Evolutionary conservation across 768 basidiomycete genomes (phyloP), one percentile per base, ranked within the genome.

Genomic region (Leccinum sublutescens): DNA sequence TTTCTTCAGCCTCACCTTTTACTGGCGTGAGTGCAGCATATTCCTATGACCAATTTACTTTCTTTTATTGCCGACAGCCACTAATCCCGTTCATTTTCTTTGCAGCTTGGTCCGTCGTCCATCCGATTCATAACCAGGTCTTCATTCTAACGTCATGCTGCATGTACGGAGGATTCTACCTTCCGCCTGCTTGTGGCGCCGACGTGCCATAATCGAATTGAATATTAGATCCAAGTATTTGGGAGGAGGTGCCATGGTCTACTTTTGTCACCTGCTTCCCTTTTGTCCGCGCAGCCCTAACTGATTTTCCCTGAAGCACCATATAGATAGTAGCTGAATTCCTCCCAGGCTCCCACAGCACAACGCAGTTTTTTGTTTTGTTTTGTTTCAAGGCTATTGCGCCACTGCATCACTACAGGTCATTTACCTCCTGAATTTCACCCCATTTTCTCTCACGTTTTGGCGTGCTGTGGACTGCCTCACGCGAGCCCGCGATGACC

Each of bases 381-480:
- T 11, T 19, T 43, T 54, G 34, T 54, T 51, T 58, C 29, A 48
- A 58, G 31, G 49, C 33, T 34, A 62, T n/a, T 45, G 27, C 33
- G 19, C 52, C 57, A 47, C 31, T n/a, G 11, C 25, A 21, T 60
- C 31, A 33, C 34, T 48, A 52, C 52, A 23, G 15, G 52, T 38
- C 8, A 47, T 38, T 61, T 50, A 10, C 25, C 25, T 27, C 33
- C 40, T 47, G 50, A 58, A 58, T 55, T 55, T 47, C 47, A 48
- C 36, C 17, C 43, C 50, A 40, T 56, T 70, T 43, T 62, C 56
- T 68, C 66, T 57, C 65, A 69, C 67, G 61, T 64, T 36, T 34
- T 29, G 50, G 57, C 50, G 15, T 71, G 53, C 53, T 57, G 52
- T 40, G 54, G 52, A 58, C 52, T 56, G 50, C 60, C 58, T 62